Conservation (phyloP, 225 moss, liverwort and hornwort genomes). For the Marchantia polymorpha region DNA sequence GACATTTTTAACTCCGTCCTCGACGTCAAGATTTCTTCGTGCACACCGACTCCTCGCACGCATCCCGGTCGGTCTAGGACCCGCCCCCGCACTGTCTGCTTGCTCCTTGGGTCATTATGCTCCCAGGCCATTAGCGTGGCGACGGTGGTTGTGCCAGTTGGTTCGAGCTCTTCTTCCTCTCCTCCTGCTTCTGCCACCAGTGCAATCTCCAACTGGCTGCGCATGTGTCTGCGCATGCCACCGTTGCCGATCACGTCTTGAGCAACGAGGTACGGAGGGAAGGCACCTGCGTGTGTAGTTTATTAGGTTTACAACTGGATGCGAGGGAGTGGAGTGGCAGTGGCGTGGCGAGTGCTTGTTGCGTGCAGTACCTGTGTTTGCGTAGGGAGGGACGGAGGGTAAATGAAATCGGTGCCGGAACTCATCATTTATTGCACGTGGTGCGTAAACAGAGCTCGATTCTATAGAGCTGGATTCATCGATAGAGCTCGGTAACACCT, state of each 20-base stretch:
- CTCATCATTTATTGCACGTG: too few species aligned
- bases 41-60: neutral
- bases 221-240: neutral
- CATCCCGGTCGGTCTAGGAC: too few species aligned
- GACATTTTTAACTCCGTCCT: neutral
- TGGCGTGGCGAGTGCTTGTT: too few species aligned
- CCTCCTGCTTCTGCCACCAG: too few species aligned
- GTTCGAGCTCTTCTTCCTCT: neutral
- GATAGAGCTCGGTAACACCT: too few species aligned
- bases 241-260: neutral
- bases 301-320: neutral
- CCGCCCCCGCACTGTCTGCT: neutral
- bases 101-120: neutral
- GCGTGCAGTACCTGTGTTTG: too few species aligned
- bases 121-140: neutral
- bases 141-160: neutral
- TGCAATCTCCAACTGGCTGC: too few species aligned
- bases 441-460: too few species aligned
- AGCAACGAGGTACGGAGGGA: neutral
- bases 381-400: too few species aligned
- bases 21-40: neutral
- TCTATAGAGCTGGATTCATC: too few species aligned
- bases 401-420: too few species aligned
- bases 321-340: too few species aligned
- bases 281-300: neutral